Conservation (phyloP, 2,329 filamentous ascomycete genomes). For the Diaporthe citri region DNA sequence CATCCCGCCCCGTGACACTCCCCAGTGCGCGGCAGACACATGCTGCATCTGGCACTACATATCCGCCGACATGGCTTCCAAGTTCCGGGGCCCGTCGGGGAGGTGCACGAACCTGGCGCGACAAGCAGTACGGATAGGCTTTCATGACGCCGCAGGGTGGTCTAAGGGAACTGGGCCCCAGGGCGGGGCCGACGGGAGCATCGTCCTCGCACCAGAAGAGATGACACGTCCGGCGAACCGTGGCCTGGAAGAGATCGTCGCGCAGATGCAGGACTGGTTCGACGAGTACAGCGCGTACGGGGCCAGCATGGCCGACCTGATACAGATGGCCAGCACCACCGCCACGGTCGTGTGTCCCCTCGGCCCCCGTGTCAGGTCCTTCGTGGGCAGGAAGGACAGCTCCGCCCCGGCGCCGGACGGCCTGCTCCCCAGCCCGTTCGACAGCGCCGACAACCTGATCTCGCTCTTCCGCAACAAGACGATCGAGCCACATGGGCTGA, state of each 20-base stretch:
- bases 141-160: conserved; percentile 53
- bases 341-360: conserved; percentile 61
- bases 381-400: conserved; percentile 64
- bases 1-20: conserved; percentile 10
- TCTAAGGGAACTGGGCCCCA: not conserved
- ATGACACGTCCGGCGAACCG: conserved; percentile 2
- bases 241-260: conserved; percentile 1
- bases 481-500: conserved; percentile 63
- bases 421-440: conserved; percentile 58
- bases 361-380: conserved; percentile 62
- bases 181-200: conserved; percentile 19
- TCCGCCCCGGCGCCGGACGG: conserved; percentile 53
- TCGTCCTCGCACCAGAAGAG: conserved; percentile 16
- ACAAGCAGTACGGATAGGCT: conserved; percentile 59
- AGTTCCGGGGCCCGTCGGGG: conserved; percentile 53
- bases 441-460: conserved; percentile 60
- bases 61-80: conserved; percentile 52
- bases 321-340: conserved; percentile 65
- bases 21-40: not conserved
- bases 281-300: conserved; percentile 54
- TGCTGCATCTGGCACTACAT: conserved; percentile 59
- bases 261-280: conserved; percentile 43
- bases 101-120: conserved; percentile 59
- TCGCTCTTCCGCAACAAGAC: conserved; percentile 65
- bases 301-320: conserved; percentile 67